Evolutionary conservation across 2,329 filamentous ascomycete genomes (phyloP).

Genomic region (Venturia effusa): DNA sequence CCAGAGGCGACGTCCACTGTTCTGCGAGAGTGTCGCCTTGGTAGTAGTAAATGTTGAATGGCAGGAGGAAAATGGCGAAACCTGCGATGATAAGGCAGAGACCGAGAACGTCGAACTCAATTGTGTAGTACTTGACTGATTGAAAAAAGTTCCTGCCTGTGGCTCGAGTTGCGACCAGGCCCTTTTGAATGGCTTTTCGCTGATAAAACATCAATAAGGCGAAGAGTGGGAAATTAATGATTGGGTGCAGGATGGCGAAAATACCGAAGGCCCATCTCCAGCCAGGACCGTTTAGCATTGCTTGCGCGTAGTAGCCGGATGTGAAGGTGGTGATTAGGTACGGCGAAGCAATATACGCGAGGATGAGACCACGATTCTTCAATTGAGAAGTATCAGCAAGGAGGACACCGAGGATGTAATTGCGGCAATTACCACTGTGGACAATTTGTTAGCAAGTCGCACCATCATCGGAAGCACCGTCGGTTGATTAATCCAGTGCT

Average conservation of each 20-base stretch:
- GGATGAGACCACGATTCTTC: too few species aligned
- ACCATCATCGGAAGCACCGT: too few species aligned
- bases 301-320: too few species aligned
- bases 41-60: conserved; percentile 43
- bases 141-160: conserved; percentile 37
- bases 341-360: too few species aligned
- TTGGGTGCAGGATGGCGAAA: too few species aligned
- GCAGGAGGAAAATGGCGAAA: conserved; percentile 54
- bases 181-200: conserved; percentile 42
- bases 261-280: too few species aligned
- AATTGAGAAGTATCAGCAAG: too few species aligned
- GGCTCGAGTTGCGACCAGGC: conserved; percentile 32
- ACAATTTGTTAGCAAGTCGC: conserved; percentile 44
- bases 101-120: conserved; percentile 55
- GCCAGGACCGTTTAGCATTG: too few species aligned
- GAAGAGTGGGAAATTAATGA: too few species aligned
- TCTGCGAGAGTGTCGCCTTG: background rate
- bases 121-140: conserved; percentile 42
- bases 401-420: conserved; percentile 52
- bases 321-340: too few species aligned
- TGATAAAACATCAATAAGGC: conserved; percentile 22
- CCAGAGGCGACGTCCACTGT: conserved; percentile 25
- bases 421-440: conserved; percentile 44
- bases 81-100: conserved; percentile 50
- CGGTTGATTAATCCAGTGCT: too few species aligned